Evolutionary conservation across 1,139 yeast species (phyloP), one percentile per base, ranked within the genome.

Genomic region (Debaryomyces nepalensis): DNA sequence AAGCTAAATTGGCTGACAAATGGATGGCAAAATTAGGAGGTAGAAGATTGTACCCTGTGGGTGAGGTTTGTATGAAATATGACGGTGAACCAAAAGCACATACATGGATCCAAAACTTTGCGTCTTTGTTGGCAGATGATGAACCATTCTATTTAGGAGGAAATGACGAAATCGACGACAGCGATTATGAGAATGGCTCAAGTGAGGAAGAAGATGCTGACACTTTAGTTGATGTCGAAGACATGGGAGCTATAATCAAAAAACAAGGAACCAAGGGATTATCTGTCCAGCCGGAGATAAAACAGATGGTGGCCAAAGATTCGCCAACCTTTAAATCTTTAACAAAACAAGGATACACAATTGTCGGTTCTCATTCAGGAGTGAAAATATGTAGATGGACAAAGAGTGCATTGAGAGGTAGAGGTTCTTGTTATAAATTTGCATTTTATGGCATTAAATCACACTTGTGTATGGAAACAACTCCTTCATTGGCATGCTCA

Each of bases 321-420:
- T 87, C 97, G 1, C 97, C 97, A 9, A 91, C 98, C 0, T 90
- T 69, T 62, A 88, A 87, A 49, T 83, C 95, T 12, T 72, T 90
- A 40, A 90, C 97, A 1, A 90, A 90, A 55, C 98, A 90, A 66
- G 97, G 97, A 0, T 90, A 90, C 55, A 86, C 95, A 0, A 82
- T 90, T 48, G 96, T 90, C 26, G 98, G 98, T 10, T 84, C 95
- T 0, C 98, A 90, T 57, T 88, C 96, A 0, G 98, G 98, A 23
- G 97, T 90, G 37, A 90, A 90, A 61, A 88, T 91, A 37, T 90
- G 98, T 60, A 79, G 97, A 57, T 90, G 98, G 98, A 90, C 97
- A 3, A 91, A 91, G 59, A 86, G 95, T 48, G 97, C 97, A 1
- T 73, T 90, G 52, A 77, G 98, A 53, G 97, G 97, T 19, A 79